These are phyloP conservation scores for Tylopilus cervinicoccineus DNA, from an alignment of 768 basidiomycete genomes.

Conservation along the genomic window DNA sequence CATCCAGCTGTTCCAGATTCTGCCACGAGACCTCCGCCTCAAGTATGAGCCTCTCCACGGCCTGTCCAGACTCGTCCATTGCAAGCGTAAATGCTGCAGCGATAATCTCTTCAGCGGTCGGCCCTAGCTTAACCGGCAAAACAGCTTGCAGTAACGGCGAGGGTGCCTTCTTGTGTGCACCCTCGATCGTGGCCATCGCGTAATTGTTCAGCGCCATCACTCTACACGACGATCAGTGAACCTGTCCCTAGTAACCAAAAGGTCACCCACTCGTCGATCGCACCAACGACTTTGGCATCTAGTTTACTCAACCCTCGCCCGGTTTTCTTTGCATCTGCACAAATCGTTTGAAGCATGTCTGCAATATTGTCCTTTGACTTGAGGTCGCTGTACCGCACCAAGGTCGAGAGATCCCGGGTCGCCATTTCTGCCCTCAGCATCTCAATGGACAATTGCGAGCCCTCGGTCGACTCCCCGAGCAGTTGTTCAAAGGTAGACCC, in stretches of 20 bases:
- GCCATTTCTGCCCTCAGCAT: conserved; percentile 79
- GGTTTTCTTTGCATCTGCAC: conserved; percentile 56
- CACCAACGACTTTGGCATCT: conserved; percentile 63
- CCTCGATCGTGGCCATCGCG: conserved; percentile 55
- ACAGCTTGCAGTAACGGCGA: conserved; percentile 33
- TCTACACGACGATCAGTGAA: conserved; percentile 32
- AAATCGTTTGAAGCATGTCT: conserved; percentile 48
- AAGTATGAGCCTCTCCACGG: conserved; percentile 55
- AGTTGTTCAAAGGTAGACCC: conserved; percentile 60
- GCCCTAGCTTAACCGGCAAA: conserved; percentile 36
- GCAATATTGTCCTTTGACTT: conserved; percentile 56
- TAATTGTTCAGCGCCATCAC: conserved; percentile 74
- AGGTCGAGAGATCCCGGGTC: conserved; percentile 58
- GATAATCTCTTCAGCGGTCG: conserved; percentile 43
- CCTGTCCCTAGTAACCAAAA: not conserved
- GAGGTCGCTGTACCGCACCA: conserved; percentile 62
- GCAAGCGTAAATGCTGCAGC: conserved; percentile 54
- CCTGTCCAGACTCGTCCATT: conserved; percentile 53
- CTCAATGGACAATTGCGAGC: conserved; percentile 57
- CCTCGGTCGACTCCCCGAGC: conserved; percentile 53
- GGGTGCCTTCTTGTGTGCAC: conserved; percentile 26
- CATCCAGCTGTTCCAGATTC: conserved; percentile 61
- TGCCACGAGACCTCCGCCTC: conserved; percentile 58
- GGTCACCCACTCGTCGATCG: conserved; percentile 62
- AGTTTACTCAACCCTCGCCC: conserved; percentile 59